Conservation (phyloP, 495 filamentous ascomycete genomes). For the Umbilicaria muhlenbergii region DNA sequence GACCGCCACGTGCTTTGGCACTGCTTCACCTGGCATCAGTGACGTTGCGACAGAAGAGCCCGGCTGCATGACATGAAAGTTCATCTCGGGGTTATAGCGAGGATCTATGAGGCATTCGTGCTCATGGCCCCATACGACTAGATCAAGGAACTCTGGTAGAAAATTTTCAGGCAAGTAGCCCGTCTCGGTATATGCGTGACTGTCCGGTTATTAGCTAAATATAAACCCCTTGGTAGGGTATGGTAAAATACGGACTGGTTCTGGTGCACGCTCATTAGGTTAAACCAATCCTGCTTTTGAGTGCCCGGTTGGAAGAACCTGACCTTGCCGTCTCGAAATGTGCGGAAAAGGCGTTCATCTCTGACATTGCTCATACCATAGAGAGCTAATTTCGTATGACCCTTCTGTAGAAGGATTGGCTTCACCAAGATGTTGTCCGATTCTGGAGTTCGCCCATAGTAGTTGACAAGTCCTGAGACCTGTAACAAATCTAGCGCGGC, state of each 20-base stretch:
- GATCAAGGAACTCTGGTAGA: constrained; percentile 77
- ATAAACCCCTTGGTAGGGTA: neutral
- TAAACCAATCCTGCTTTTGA: constrained; percentile 90
- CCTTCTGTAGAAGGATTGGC: constrained; percentile 86
- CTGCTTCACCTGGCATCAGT: constrained; percentile 76
- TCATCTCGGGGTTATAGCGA: constrained; percentile 61
- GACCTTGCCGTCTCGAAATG: constrained; percentile 84
- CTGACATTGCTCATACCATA: constrained; percentile 96
- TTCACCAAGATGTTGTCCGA: constrained; percentile 85
- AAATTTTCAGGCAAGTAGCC: constrained; percentile 89
- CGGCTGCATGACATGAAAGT: constrained; percentile 93
- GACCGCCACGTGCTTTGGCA: constrained; percentile 79
- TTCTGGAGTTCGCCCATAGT: constrained; percentile 83
- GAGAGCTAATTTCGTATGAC: constrained; percentile 80
- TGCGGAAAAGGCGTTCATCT: constrained; percentile 85
- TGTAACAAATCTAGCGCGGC: constrained; percentile 86
- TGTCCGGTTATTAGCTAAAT: constrained; percentile 8
- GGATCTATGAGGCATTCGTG: constrained; percentile 93
- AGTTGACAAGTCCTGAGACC: constrained; percentile 82
- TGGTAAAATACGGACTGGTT: constrained; percentile 46
- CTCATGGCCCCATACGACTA: constrained; percentile 95
- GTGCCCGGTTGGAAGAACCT: constrained; percentile 77
- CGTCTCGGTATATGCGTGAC: constrained; percentile 71
- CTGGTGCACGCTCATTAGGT: constrained; percentile 88
- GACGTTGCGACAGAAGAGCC: constrained; percentile 94